Base-by-base conservation (phyloP, 1,284 basidiomycete genomes). In the Heliocybe sulcata region DNA sequence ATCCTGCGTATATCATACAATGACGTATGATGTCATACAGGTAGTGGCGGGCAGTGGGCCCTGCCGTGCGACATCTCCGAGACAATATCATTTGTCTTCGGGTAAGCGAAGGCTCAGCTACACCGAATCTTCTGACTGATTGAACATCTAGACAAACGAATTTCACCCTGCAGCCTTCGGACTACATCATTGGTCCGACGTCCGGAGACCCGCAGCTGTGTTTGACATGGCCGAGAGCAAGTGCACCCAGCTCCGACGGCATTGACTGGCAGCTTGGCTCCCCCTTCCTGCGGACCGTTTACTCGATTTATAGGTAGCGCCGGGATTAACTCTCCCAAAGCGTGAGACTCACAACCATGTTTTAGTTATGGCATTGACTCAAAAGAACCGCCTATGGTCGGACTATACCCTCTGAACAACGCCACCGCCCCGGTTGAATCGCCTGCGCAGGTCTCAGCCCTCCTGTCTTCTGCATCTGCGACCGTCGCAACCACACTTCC, bases 251-350 rank as follows among this genome's bases (percentile, higher is more conserved):
- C 53, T 67, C 83, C 11, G 87, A 92, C 67, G 92, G 90, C 2
- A 80, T 94, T 45, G 91, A 92, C 66, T 95, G 92, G 92, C 87
- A 92, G 67, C 73, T 94, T 55, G 91, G 91, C n/a, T 74, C 81
- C 2, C 78, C 89, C 0, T 94, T 94, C 68, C 66, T 95, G 56
- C 78, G 85, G 50, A 87, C 88, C 1, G 87, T 92, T 0, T 94
- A 94, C 67, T 85, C 86, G 2, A 76, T 94, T 50, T 94, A 82
- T 74, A 90, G 85, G 89, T 89, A 56, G 35, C 52, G 58, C 54
- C 45, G 35, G 1, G 57, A 53, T 22, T 48, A 45, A 19, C 25
- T 23, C 47, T 49, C 12, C 47, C 3, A 52, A 59, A 56, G 19
- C 48, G 47, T 49, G 23, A n/a, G 16, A 52, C 47, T 42, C 29